Base-by-base conservation (phyloP, 441 rosid genomes). In the Erysimum cheiri region DNA sequence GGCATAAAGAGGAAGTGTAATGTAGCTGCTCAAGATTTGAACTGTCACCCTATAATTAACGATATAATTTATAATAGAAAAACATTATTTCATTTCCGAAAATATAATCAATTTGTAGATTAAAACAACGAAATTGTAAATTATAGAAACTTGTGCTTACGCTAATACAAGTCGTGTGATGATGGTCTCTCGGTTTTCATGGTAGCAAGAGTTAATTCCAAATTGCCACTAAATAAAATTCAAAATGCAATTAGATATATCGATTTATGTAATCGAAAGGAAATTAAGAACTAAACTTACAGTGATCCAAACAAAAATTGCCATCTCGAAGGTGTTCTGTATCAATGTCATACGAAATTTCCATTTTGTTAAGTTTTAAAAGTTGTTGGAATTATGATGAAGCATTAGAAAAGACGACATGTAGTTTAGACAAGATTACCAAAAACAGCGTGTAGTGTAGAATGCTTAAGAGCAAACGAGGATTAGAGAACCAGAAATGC, bases 1-100 rank as follows among this genome's bases (percentile, higher is more conserved):
- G 17, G 91, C 93, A 70, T 90, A 90, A 9, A 87, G 87, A 40
- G 96, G 93, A 40, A 90, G 86, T 35, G 96, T 90, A 46, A 88
- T 81, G 80, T 90, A 90, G 69, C 91, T 84, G 82, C 93, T 81
- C 62, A 85, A 47, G 37, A 88, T 67, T 61, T 85, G 93, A 64
- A 85, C 85, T 9, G 76, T 83, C 77, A 84, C 82, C 74, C 92
- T 87, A 64, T 3, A 75, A 35, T 69, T n/a, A 58, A 36, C 6
- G n/a, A 46, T 13, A 56, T 22, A 65, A 13, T 39, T 33, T 24
- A 9, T 15, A 26, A 4, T 36, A 36, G 2, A 24, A 19, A 58
- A 33, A n/a, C 35, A 39, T 65, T 4, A 13, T 15, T 53, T 53
- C 0, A 7, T 12, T 33, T 53, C 28, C 28, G 12, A 28, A 65